Percentiles rank a stretch among this genome's conserved stretches.
Evolutionary conservation across 169 alveolate genomes (phyloP).

Genomic region (Perkinsus marinus): DNA sequence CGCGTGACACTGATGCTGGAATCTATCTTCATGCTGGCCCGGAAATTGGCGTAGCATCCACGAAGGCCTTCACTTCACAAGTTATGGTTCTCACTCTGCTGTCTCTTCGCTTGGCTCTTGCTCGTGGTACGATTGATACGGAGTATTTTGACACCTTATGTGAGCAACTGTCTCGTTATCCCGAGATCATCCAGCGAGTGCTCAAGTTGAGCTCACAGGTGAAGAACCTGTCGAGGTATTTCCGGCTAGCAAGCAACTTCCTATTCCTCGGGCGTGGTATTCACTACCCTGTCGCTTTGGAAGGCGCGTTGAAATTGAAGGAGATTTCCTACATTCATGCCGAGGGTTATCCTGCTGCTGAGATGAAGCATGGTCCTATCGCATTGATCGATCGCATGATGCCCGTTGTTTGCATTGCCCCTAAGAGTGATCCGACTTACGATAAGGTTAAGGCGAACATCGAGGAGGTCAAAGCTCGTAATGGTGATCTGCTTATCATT

Average conservation of each 20-base stretch:
- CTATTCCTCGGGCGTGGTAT: constrained; percentile 68
- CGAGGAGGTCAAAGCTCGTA: constrained; percentile 53
- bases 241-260: neutral
- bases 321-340: constrained; percentile 86
- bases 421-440: constrained; percentile 22
- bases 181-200: constrained; percentile 36
- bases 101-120: constrained; percentile 66
- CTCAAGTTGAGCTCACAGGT: constrained; percentile 18
- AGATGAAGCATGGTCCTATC: constrained; percentile 83
- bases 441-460: constrained; percentile 20
- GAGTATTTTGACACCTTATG: constrained; percentile 28
- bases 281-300: constrained; percentile 79
- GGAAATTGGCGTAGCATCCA: constrained; percentile 89
- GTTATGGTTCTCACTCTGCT: constrained; percentile 61
- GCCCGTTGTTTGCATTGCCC: constrained; percentile 28
- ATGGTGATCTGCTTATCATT: constrained; percentile 42
- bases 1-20: constrained; percentile 64
- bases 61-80: constrained; percentile 84
- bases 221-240: neutral
- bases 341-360: constrained; percentile 86
- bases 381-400: constrained; percentile 65
- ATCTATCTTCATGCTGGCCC: constrained; percentile 86
- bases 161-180: constrained; percentile 36
- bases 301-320: constrained; percentile 90
- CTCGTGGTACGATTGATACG: constrained; percentile 28